These are phyloP conservation scores for Casuarina cunninghamiana DNA, from an alignment of 306 rosid genomes.

Conservation along the genomic window DNA sequence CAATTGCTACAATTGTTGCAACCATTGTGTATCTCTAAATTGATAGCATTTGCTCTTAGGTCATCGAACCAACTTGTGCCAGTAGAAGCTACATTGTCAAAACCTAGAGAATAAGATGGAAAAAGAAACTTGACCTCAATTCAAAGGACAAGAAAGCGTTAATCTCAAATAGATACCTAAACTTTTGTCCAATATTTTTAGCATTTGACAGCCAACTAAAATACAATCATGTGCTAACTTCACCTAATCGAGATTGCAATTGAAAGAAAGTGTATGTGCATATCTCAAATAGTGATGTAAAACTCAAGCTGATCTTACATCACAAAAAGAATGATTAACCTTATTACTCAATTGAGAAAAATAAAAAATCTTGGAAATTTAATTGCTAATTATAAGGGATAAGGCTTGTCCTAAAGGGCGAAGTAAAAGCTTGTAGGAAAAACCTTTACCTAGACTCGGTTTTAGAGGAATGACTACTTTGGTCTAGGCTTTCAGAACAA, in stretches of 20 bases:
- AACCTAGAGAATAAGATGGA: slow-evolving; percentile 49
- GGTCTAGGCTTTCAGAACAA: too few relatives aligned
- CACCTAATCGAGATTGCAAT: neutral
- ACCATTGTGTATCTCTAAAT: slow-evolving; percentile 95
- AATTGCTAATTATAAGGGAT: neutral
- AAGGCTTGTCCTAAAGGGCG: neutral
- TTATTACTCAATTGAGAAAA: too few relatives aligned
- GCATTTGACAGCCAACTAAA: neutral
- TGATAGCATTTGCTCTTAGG: slow-evolving; percentile 92
- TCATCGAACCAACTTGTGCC: slow-evolving; percentile 80
- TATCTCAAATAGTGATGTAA: too few relatives aligned
- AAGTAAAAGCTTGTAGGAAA: slow-evolving; percentile 10
- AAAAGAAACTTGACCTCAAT: neutral
- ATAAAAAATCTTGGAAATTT: neutral
- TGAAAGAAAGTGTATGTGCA: neutral
- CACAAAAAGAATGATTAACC: neutral
- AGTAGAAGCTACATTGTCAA: slow-evolving; percentile 79
- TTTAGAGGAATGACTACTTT: too few relatives aligned
- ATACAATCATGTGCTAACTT: neutral
- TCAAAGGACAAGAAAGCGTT: neutral
- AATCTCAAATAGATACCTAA: neutral
- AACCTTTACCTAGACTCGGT: slow-evolving; percentile 61
- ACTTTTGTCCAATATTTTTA: neutral
- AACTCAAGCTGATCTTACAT: too few relatives aligned
- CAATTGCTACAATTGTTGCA: slow-evolving; percentile 86